Evolutionary conservation across 2,329 filamentous ascomycete genomes (phyloP).

Genomic region (Myriangium duriaei): DNA sequence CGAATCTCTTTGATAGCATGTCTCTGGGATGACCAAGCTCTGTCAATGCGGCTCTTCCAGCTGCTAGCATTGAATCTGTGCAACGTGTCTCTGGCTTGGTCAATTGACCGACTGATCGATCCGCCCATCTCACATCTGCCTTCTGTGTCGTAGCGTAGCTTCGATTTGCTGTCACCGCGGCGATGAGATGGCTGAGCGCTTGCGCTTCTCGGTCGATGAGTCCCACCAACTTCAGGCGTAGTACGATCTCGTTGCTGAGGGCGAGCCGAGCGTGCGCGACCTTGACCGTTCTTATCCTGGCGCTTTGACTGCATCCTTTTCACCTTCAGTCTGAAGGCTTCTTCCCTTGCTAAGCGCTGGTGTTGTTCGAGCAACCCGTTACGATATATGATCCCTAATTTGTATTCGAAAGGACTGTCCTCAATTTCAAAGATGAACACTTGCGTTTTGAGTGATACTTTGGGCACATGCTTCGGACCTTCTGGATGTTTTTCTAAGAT

Average conservation of each 20-base stretch:
- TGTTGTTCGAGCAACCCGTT: slow-evolving; percentile 79
- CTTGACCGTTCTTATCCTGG: slow-evolving; percentile 34
- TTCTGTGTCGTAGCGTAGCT: slow-evolving; percentile 66
- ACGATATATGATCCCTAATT: slow-evolving; percentile 85
- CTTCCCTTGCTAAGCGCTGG: slow-evolving; percentile 77
- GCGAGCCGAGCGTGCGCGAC: slow-evolving; percentile 39
- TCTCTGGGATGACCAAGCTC: slow-evolving; percentile 55
- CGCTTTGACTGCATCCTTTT: slow-evolving; percentile 64
- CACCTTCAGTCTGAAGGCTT: slow-evolving; percentile 76
- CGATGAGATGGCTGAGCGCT: slow-evolving; percentile 18
- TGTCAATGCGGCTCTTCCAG: slow-evolving; percentile 85
- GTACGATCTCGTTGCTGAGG: slow-evolving; percentile 16
- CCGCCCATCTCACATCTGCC: slow-evolving; percentile 60
- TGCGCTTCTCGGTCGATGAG: slow-evolving; percentile 22
- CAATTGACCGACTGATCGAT: slow-evolving; percentile 56
- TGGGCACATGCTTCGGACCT: slow-evolving; percentile 73
- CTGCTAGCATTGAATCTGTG: slow-evolving; percentile 73
- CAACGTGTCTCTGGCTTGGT: slow-evolving; percentile 64
- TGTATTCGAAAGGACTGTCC: slow-evolving; percentile 96
- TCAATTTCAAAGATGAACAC: slow-evolving; percentile 85
- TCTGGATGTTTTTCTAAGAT: slow-evolving; percentile 76
- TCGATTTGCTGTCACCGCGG: slow-evolving; percentile 10
- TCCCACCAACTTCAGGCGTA: slow-evolving; percentile 12
- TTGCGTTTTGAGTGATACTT: slow-evolving; percentile 68
- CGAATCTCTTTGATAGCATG: slow-evolving; percentile 68